Conservation (phyloP, 805 yeast genomes). For the Ascoidea asiatica region DNA sequence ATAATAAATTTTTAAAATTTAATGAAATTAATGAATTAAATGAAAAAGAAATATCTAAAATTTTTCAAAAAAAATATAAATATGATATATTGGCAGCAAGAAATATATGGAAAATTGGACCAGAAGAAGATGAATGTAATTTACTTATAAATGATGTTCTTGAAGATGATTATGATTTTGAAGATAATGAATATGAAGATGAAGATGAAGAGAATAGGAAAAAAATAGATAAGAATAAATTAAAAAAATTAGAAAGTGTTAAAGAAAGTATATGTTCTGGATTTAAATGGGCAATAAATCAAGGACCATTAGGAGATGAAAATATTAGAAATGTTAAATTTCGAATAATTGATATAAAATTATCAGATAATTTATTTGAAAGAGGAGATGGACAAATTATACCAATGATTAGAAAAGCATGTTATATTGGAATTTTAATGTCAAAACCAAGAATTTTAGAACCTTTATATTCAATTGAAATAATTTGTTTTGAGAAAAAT, state of each 20-base stretch:
- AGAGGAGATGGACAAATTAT: conserved; percentile 59
- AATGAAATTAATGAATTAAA: conserved; percentile 17
- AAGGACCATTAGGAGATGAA: conserved; percentile 91
- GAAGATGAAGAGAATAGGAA: conserved; percentile 75
- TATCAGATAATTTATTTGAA: conserved; percentile 34
- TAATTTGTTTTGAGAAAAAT: conserved; percentile 37
- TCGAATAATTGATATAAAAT: conserved; percentile 45
- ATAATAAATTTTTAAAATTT: conserved; percentile 23
- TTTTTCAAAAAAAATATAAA: conserved; percentile 39
- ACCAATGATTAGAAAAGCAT: conserved; percentile 74
- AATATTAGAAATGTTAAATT: conserved; percentile 60
- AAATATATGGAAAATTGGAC: conserved; percentile 69
- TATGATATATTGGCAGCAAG: conserved; percentile 84
- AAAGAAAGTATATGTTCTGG: conserved; percentile 59
- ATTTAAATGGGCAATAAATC: conserved; percentile 68
- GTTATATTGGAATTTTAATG: conserved; percentile 65
- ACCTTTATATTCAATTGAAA: conserved; percentile 55
- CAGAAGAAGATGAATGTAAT: conserved; percentile 40
- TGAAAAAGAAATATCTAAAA: conserved; percentile 32
- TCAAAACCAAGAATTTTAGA: conserved; percentile 74
- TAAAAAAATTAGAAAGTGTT: conserved; percentile 25
- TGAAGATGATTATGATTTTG: conserved; percentile 46
- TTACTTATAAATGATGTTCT: conserved; percentile 58
- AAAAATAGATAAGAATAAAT: conserved; percentile 55
- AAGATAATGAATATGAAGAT: conserved; percentile 64